phyloP scores from a whole-genome alignment of 441 rosid genomes.

The Adansonia grandidieri region DNA sequence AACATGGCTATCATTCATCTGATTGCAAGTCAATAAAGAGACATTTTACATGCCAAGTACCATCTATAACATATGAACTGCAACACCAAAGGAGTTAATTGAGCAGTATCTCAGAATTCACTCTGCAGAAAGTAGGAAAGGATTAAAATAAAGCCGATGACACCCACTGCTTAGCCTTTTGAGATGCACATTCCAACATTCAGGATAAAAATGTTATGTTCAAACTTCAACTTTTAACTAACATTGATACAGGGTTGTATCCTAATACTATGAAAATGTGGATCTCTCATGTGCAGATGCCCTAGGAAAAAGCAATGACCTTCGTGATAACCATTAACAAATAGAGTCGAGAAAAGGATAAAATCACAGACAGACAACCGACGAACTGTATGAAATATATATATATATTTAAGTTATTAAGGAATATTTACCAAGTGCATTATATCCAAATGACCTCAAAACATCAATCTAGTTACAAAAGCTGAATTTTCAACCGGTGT shows the following conservation, averaged over 20 bases:
- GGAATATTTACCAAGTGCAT: neutral
- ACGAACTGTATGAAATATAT: neutral
- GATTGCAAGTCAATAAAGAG: neutral
- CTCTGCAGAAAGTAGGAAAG: neutral
- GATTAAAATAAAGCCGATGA: neutral
- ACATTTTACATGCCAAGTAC: neutral
- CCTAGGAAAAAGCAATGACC: neutral
- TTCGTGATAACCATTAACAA: neutral
- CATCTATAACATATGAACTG: neutral
- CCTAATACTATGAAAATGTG: neutral
- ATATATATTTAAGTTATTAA: neutral
- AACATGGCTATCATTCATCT: neutral
- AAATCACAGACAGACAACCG: neutral
- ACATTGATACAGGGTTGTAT: neutral
- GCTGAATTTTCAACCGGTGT: neutral
- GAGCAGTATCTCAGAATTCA: neutral
- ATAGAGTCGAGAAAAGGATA: neutral
- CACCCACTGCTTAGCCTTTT: neutral
- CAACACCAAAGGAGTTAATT: neutral
- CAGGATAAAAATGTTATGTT: too few species aligned
- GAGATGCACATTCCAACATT: neutral
- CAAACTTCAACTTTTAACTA: too few species aligned
- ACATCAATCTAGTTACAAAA: neutral
- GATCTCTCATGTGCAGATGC: conserved; percentile 1
- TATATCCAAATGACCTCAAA: conserved; percentile 9